Conservation (phyloP, 345 rosid species). For the Pelargonium nanum region DNA sequence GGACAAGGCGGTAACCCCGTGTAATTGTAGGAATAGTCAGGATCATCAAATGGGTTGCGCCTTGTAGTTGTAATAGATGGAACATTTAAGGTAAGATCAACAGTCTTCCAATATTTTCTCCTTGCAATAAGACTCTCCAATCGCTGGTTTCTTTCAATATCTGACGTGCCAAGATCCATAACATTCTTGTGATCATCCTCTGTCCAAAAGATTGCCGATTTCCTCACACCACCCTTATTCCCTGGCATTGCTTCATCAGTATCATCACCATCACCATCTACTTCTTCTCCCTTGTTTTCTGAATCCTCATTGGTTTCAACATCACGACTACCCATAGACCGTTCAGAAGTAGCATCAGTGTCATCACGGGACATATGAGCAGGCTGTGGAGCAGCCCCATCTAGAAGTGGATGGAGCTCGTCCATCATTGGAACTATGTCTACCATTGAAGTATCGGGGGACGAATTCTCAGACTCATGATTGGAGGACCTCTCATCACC, state of each 20-base stretch:
- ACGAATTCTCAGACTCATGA: slow-evolving; percentile 86
- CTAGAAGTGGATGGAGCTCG: slow-evolving; percentile 83
- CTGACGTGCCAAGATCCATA: slow-evolving; percentile 82
- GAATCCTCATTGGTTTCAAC: slow-evolving; percentile 53
- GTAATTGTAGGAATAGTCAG: slow-evolving; percentile 52
- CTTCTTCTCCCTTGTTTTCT: slow-evolving; percentile 42
- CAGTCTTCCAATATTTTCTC: slow-evolving; percentile 66
- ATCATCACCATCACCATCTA: slow-evolving; percentile 13
- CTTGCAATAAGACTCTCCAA: slow-evolving; percentile 92
- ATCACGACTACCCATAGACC: slow-evolving; percentile 32
- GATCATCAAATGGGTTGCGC: slow-evolving; percentile 75
- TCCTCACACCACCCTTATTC: slow-evolving; percentile 61
- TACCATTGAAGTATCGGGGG: slow-evolving; percentile 91
- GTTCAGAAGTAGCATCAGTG: slow-evolving; percentile 31
- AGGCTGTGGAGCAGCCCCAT: slow-evolving; percentile 30
- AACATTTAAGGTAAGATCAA: slow-evolving; percentile 50
- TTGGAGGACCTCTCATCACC: slow-evolving; percentile 42
- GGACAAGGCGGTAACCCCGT: slow-evolving; percentile 58
- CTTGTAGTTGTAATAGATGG: slow-evolving; percentile 65
- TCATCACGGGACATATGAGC: slow-evolving; percentile 27
- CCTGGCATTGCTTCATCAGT: slow-evolving; percentile 29
- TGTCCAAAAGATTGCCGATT: slow-evolving; percentile 86
- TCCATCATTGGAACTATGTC: slow-evolving; percentile 86
- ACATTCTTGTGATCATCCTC: slow-evolving; percentile 88
- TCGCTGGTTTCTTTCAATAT: slow-evolving; percentile 87